A percentile compares a stretch with the other conserved stretches of the same genome.
Conservation (phyloP, 495 filamentous ascomycete species). For the Neurospora tetrasperma region DNA sequence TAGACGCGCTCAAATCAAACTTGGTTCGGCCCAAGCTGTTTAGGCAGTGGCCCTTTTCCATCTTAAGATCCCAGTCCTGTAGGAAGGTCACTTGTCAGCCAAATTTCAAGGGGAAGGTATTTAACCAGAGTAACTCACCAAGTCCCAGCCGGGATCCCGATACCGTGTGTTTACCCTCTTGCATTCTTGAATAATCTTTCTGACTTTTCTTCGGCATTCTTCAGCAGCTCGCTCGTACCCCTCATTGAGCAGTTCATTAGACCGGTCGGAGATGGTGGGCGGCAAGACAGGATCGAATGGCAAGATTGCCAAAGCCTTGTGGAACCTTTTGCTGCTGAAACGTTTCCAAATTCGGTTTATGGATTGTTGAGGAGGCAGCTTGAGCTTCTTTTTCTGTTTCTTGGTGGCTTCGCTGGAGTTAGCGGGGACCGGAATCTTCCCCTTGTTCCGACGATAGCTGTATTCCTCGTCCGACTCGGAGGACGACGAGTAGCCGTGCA, state of each 20-base stretch:
- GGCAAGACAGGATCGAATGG: slow-evolving; percentile 40
- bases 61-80: slow-evolving; percentile 43
- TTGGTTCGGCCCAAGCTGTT: slow-evolving; percentile 35
- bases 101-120: not conserved
- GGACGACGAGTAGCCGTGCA: slow-evolving; percentile 29
- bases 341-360: slow-evolving; percentile 74
- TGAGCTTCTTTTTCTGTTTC: slow-evolving; percentile 43
- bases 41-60: slow-evolving; percentile 36
- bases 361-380: slow-evolving; percentile 59
- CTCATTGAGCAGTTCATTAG: slow-evolving; percentile 38
- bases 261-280: slow-evolving; percentile 32
- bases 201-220: slow-evolving; percentile 69
- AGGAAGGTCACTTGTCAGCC: slow-evolving; percentile 10
- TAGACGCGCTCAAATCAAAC: slow-evolving; percentile 31
- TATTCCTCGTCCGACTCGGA: slow-evolving; percentile 27
- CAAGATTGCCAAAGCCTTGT: slow-evolving; percentile 36
- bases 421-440: slow-evolving; percentile 9
- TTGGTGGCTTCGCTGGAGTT: slow-evolving; percentile 24
- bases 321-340: slow-evolving; percentile 54
- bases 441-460: slow-evolving; percentile 23
- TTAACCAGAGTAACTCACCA: slow-evolving; percentile 31
- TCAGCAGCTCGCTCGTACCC: slow-evolving; percentile 67
- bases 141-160: slow-evolving; percentile 79
- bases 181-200: slow-evolving; percentile 80
- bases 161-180: slow-evolving; percentile 81